Percentiles rank a stretch among this genome's conserved stretches.
phyloP scores from a whole-genome alignment of 805 yeast species.

The Wickerhamomyces bovis region DNA sequence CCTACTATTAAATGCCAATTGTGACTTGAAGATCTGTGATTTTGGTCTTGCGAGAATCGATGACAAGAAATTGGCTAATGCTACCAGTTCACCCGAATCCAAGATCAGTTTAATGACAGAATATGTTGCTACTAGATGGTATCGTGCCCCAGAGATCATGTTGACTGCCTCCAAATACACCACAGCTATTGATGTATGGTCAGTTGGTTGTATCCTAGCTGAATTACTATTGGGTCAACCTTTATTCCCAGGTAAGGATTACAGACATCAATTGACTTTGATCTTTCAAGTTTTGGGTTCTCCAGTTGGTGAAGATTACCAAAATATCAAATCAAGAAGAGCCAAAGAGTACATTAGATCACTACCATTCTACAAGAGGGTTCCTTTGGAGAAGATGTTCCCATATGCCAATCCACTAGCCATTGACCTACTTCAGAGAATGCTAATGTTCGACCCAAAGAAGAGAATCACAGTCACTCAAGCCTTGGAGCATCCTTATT shows the following conservation, averaged over 20 bases:
- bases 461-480: slow-evolving; percentile 78
- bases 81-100: slow-evolving; percentile 51
- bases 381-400: slow-evolving; percentile 41
- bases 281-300: slow-evolving; percentile 86
- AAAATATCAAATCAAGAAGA: slow-evolving; percentile 66
- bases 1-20: slow-evolving; percentile 78
- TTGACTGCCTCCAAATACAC: slow-evolving; percentile 89
- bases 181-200: slow-evolving; percentile 94
- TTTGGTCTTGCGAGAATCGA: slow-evolving; percentile 74
- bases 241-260: slow-evolving; percentile 89
- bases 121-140: slow-evolving; percentile 97
- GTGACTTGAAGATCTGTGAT: slow-evolving; percentile 92
- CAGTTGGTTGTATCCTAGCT: slow-evolving; percentile 92
- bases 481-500: slow-evolving; percentile 83
- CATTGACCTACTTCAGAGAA: slow-evolving; percentile 57
- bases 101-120: slow-evolving; percentile 86
- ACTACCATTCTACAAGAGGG: slow-evolving; percentile 64
- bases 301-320: slow-evolving; percentile 74
- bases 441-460: slow-evolving; percentile 78
- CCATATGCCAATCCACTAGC: slow-evolving; percentile 58
- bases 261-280: slow-evolving; percentile 81
- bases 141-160: slow-evolving; percentile 97
- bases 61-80: slow-evolving; percentile 15
- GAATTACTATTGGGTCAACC: slow-evolving; percentile 86
- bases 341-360: slow-evolving; percentile 85